Percentiles rank a stretch among this genome's conserved stretches.
phyloP scores from a whole-genome alignment of 352 stramenopile genomes.

The Phytophthora boehmeriae region DNA sequence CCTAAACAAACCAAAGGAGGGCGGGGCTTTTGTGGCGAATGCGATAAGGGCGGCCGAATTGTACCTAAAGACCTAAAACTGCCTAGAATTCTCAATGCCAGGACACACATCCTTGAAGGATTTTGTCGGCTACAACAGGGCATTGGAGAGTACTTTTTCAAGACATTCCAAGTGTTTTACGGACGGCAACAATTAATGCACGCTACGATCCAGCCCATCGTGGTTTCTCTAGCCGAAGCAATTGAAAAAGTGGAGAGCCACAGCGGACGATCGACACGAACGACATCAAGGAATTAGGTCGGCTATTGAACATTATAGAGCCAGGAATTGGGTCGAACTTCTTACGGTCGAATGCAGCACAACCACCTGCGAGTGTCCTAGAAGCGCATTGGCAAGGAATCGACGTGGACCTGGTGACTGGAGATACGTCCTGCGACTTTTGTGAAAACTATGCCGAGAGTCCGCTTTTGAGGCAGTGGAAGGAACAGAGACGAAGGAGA shows the following conservation, averaged over 20 bases:
- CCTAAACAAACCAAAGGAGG: no score
- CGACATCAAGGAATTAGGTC: slow-evolving; percentile 2
- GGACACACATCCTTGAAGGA: background rate
- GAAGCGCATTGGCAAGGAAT: slow-evolving; percentile 10
- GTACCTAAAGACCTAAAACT: no score
- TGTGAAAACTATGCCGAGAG: background rate
- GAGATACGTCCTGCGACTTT: background rate
- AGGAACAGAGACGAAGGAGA: background rate
- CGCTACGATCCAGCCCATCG: slow-evolving; percentile 11
- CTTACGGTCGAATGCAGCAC: slow-evolving; percentile 1
- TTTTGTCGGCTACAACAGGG: background rate
- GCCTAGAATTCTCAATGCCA: no score
- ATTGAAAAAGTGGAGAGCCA: slow-evolving; percentile 1
- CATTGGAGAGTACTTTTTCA: background rate
- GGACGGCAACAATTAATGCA: background rate
- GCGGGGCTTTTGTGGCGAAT: no score
- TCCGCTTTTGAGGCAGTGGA: background rate
- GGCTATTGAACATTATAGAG: slow-evolving; percentile 7
- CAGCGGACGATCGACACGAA: background rate
- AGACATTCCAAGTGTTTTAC: slow-evolving; percentile 1
- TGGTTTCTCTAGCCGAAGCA: slow-evolving; percentile 11
- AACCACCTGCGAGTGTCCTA: background rate
- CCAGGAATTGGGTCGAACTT: slow-evolving; percentile 4
- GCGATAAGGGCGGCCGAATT: no score
- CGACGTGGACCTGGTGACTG: background rate